Percentiles rank a stretch among this genome's conserved stretches.
phyloP scores from a whole-genome alignment of 2,329 filamentous ascomycete genomes.

The Hymenoscyphus fructigenus region DNA sequence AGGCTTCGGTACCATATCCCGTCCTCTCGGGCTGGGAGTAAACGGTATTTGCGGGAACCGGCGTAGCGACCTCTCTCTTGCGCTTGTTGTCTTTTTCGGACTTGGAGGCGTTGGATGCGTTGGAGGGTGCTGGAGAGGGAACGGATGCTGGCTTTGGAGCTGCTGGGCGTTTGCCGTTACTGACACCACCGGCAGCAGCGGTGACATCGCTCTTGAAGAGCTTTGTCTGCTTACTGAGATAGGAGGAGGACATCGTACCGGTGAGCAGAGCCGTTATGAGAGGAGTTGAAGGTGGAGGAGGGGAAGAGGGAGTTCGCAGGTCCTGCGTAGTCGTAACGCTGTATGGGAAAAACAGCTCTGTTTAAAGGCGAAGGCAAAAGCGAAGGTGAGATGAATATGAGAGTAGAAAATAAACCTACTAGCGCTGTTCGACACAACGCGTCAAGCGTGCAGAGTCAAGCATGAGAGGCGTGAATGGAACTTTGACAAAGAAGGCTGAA shows the following conservation, averaged over 20 bases:
- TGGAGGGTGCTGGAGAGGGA: conserved; percentile 62
- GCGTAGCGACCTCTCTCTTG: conserved; percentile 50
- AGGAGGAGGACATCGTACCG: conserved; percentile 53
- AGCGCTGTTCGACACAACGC: not conserved
- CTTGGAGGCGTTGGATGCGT: conserved; percentile 50
- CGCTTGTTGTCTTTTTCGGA: conserved; percentile 61
- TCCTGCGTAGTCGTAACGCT: not conserved
- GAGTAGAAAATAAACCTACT: not conserved
- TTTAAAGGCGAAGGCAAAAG: not conserved
- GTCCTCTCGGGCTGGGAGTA: conserved; percentile 78
- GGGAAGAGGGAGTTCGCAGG: not conserved
- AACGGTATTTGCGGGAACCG: conserved; percentile 48
- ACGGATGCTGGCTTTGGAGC: conserved; percentile 49
- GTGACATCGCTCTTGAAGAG: conserved; percentile 61
- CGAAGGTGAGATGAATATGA: not conserved
- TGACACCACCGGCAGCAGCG: conserved; percentile 63
- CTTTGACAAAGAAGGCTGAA: not conserved
- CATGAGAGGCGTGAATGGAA: not conserved
- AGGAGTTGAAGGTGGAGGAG: not conserved
- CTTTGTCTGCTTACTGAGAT: conserved; percentile 64
- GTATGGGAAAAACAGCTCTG: not conserved
- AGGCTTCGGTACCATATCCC: conserved; percentile 74
- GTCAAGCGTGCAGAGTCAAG: conserved; percentile 1
- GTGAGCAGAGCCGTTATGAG: not conserved
- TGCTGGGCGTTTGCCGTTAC: conserved; percentile 44